Evolutionary conservation across 1,284 basidiomycete species (phyloP), one percentile per base, ranked within the genome.

Genomic region (Puccinia horiana): DNA sequence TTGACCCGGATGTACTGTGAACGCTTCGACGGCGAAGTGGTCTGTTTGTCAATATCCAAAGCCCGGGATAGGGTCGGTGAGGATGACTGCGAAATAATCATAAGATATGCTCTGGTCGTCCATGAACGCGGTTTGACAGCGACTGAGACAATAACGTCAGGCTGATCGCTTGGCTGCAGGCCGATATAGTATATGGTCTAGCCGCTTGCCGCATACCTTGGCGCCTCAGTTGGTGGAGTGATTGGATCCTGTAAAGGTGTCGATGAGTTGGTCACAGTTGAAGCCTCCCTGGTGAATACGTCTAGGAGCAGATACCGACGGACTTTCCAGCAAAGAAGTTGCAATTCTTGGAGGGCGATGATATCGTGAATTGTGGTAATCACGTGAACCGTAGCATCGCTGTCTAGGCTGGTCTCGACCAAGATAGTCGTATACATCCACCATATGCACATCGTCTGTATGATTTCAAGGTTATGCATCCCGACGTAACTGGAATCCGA

Each of bases 181-280:
- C 69, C 80, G 40, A 29, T 74, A 98, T 83, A 98, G 90, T 85
- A 98, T 90, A 86, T 99, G 99, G 87, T 99, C 97, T 47, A 99
- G 91, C 16, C 97, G 91, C 87, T 99, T 99, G 42, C 97, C 97
- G 23, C 84, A 84, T 1, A 84, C 86, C 44, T 83, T 77, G 20
- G 80, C 72, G 58, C 88, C 88, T 72, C 85, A 80, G 20, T 84
- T 82, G 73, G 84, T 72, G 0, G 84, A 86, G 49, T 76, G 76
- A 86, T 95, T 96, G 18, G 91, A 91, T 12, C 91, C 92, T 1
- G 95, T 94, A 88, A 93, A 99, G 2, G 93, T 91, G 87, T 97
- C 98, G 44, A 96, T 86, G 0, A 95, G 93, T 0, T 95, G 97
- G 88, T 99, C 97, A 76, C 95, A 95, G 0, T 96, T 98, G 84